Conservation (phyloP, 768 basidiomycete species). For the Candolleomyces eurysporus region DNA sequence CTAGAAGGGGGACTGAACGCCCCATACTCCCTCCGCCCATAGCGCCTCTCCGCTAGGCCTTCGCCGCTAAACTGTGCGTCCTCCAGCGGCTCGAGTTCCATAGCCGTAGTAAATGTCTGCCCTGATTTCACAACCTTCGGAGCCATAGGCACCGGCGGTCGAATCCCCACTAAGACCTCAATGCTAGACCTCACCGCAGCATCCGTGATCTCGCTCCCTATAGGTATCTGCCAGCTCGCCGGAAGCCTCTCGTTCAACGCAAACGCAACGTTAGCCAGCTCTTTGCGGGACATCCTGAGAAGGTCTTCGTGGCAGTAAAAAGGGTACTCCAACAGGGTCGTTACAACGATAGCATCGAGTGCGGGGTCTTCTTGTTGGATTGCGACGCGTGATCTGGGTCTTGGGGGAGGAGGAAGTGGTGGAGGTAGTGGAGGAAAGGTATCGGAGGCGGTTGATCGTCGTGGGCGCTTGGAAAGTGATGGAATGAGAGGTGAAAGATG, state of each 20-base stretch:
- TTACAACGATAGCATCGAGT: conserved; percentile 58
- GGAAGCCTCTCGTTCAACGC: conserved; percentile 60
- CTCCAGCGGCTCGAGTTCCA: conserved; percentile 6
- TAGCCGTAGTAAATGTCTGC: conserved; percentile 5
- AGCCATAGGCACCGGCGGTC: conserved; percentile 35
- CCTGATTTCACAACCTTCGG: conserved; percentile 27
- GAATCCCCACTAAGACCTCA: conserved; percentile 61
- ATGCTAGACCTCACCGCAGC: conserved; percentile 50
- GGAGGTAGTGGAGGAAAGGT: conserved; percentile 1
- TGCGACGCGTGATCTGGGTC: conserved; percentile 40
- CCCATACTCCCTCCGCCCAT: conserved; percentile 7
- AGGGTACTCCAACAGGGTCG: conserved; percentile 53
- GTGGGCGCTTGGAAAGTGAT: too few relatives aligned
- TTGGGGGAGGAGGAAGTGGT: neutral
- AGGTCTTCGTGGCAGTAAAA: conserved; percentile 79
- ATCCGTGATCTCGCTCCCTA: conserved; percentile 24
- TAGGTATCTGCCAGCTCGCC: conserved; percentile 45
- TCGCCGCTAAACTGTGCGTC: neutral
- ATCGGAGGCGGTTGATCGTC: neutral
- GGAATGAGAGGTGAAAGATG: neutral
- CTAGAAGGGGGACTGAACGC: conserved; percentile 33
- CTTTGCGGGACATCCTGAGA: conserved; percentile 54
- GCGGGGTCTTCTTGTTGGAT: conserved; percentile 59
- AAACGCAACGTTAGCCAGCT: conserved; percentile 52
- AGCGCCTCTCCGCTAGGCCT: neutral